phyloP scores from a whole-genome alignment of 2,329 filamentous ascomycete genomes.

The Ceratocystis harringtonii region DNA sequence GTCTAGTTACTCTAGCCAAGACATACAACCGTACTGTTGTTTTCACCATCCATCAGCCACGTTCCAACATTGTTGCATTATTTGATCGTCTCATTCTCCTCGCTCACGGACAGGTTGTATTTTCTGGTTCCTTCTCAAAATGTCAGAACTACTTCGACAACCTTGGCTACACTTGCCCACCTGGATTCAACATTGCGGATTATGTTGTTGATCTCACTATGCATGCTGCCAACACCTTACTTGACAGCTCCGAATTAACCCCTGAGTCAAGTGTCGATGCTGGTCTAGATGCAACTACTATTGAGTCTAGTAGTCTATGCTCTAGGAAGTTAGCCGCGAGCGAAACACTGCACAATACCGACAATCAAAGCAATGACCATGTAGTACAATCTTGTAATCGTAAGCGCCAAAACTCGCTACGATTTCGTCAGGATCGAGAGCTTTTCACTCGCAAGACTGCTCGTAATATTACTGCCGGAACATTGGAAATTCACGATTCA shows the following conservation, averaged over 20 bases:
- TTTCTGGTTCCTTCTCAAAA: constrained; percentile 74
- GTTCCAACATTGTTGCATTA: constrained; percentile 93
- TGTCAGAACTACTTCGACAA: constrained; percentile 89
- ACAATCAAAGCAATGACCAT: constrained; percentile 48
- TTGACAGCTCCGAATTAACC: constrained; percentile 39
- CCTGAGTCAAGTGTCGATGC: constrained; percentile 32
- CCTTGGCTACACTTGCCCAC: constrained; percentile 82
- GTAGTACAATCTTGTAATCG: constrained; percentile 44
- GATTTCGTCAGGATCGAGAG: constrained; percentile 73
- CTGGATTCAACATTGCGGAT: constrained; percentile 97
- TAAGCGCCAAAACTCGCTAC: constrained; percentile 62
- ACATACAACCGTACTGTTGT: constrained; percentile 94
- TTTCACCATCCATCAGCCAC: constrained; percentile 94
- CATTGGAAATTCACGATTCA: background rate
- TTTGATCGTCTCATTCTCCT: constrained; percentile 90
- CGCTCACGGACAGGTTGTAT: constrained; percentile 78
- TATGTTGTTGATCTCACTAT: constrained; percentile 96
- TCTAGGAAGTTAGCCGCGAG: constrained; percentile 86
- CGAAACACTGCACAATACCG: constrained; percentile 58
- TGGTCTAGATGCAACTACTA: constrained; percentile 30
- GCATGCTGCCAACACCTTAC: constrained; percentile 59
- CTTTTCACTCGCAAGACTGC: constrained; percentile 62
- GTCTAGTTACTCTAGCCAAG: constrained; percentile 84
- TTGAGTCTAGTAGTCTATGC: constrained; percentile 71
- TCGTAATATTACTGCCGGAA: constrained; percentile 39